These are phyloP conservation scores for Rossbeevera mucosa DNA, from an alignment of 768 basidiomycete species.

Conservation along the genomic window DNA sequence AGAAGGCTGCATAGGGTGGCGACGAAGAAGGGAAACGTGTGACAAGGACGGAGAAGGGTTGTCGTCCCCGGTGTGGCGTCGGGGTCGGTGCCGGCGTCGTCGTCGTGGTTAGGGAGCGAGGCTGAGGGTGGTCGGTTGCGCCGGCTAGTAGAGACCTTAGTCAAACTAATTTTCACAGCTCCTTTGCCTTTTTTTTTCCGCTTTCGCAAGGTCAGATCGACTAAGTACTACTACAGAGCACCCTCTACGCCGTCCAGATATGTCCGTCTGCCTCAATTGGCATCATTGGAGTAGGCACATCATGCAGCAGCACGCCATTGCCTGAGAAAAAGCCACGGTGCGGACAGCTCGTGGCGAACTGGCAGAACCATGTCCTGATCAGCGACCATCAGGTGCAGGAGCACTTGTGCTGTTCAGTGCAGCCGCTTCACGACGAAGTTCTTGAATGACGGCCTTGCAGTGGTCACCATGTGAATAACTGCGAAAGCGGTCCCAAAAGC, in stretches of 20 bases:
- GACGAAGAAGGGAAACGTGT: conserved; percentile 10
- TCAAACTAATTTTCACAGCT: conserved; percentile 14
- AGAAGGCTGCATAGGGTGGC: conserved; percentile 59
- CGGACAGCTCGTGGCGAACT: background rate
- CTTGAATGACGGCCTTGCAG: conserved; percentile 74
- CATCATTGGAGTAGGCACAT: conserved; percentile 13
- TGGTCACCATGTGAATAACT: conserved; percentile 5
- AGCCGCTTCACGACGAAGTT: conserved; percentile 69
- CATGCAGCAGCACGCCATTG: background rate
- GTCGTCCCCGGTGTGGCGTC: conserved; percentile 10
- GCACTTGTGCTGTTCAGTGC: conserved; percentile 29
- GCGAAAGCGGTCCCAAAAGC: background rate
- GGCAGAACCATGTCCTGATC: background rate
- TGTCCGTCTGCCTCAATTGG: conserved; percentile 12
- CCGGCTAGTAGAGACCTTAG: conserved; percentile 1
- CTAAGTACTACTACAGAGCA: conserved; percentile 18
- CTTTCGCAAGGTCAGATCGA: background rate
- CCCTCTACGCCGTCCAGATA: conserved; percentile 16
- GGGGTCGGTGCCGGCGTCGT: conserved; percentile 8
- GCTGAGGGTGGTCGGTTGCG: background rate
- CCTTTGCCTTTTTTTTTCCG: background rate
- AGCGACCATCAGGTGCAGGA: conserved; percentile 25
- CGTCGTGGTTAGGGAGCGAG: background rate
- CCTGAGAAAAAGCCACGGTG: background rate
- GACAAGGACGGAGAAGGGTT: conserved; percentile 5